phyloP scores from a whole-genome alignment of 345 rosid species.

The Draba incana region DNA sequence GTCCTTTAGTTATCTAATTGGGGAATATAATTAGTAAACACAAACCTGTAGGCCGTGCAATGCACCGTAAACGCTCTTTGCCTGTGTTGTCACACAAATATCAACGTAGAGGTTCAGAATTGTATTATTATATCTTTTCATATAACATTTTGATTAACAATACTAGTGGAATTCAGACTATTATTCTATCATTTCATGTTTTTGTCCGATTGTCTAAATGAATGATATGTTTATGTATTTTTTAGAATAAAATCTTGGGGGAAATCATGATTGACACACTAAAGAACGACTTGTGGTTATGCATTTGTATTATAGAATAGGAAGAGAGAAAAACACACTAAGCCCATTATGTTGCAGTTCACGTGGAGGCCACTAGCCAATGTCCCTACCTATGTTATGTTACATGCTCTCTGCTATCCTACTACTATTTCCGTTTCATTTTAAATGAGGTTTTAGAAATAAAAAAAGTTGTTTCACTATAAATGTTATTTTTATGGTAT shows the following conservation, averaged over 20 bases:
- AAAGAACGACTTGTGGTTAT: conserved; percentile 5
- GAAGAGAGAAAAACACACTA: background rate
- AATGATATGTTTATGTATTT: background rate
- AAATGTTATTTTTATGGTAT: too few relatives aligned
- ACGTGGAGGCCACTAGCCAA: conserved; percentile 32
- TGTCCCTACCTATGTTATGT: conserved; percentile 19
- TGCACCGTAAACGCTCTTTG: conserved; percentile 70
- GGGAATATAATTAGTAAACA: background rate
- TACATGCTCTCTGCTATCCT: background rate
- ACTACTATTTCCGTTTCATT: too few relatives aligned
- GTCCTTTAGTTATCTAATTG: background rate
- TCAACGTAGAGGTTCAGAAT: background rate
- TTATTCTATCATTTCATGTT: background rate
- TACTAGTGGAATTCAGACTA: conserved; percentile 24
- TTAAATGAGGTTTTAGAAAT: too few relatives aligned
- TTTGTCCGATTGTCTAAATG: background rate
- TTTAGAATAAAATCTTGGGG: background rate
- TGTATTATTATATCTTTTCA: background rate
- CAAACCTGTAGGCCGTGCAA: conserved; percentile 77
- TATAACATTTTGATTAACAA: background rate
- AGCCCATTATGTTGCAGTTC: conserved; percentile 23
- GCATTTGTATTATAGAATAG: conserved; percentile 17
- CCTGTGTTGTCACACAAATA: conserved; percentile 49
- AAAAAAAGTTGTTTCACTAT: too few relatives aligned
- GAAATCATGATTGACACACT: conserved; percentile 3